Percentiles rank a stretch among this genome's conserved stretches.
Conservation (phyloP, 306 rosid genomes). For the Quercus berberidifolia region DNA sequence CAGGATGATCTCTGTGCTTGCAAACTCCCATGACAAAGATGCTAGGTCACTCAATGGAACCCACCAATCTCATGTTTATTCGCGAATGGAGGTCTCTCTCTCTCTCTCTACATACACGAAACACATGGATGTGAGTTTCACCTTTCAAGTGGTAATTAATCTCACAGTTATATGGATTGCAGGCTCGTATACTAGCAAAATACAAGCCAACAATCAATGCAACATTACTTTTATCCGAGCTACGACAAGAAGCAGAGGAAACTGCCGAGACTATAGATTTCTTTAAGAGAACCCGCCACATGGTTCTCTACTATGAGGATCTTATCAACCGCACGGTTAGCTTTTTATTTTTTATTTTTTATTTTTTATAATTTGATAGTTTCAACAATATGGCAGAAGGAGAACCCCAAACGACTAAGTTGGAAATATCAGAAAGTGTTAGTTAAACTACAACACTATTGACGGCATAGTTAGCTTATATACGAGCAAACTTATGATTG, state of each 20-base stretch:
- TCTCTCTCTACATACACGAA: neutral
- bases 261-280: slow-evolving; percentile 36
- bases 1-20: slow-evolving; percentile 62
- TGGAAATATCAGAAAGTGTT: no score
- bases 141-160: neutral
- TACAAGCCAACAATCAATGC: slow-evolving; percentile 47
- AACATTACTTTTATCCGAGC: slow-evolving; percentile 37
- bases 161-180: neutral
- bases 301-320: slow-evolving; percentile 64
- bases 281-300: slow-evolving; percentile 52
- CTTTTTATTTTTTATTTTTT: no score
- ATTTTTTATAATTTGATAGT: no score
- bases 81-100: slow-evolving; percentile 37
- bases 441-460: no score
- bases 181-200: slow-evolving; percentile 58
- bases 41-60: slow-evolving; percentile 62
- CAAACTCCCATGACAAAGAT: slow-evolving; percentile 53
- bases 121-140: neutral
- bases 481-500: neutral
- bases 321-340: slow-evolving; percentile 53
- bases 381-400: no score
- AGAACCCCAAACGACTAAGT: no score
- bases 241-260: slow-evolving; percentile 38
- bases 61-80: slow-evolving; percentile 69
- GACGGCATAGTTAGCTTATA: neutral